Conservation (phyloP, 768 basidiomycete genomes). For the Rickenella mellea region DNA sequence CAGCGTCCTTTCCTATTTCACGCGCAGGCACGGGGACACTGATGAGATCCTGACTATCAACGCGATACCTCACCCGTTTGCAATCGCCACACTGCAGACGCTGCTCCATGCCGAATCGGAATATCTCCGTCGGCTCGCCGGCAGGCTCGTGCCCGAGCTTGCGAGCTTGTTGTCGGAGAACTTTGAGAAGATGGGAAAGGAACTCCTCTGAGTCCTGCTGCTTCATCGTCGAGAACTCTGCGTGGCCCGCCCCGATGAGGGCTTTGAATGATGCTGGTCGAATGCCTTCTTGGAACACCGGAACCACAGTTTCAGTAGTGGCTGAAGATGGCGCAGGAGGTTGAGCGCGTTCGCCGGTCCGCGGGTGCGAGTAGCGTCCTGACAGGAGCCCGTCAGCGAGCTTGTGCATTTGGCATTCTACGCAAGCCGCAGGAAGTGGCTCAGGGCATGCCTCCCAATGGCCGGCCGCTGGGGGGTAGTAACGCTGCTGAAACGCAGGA, state of each 20-base stretch:
- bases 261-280: slow-evolving; percentile 78
- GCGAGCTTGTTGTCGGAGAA: slow-evolving; percentile 57
- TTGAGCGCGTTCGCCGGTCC: slow-evolving; percentile 19
- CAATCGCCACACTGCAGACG: slow-evolving; percentile 76
- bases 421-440: slow-evolving; percentile 66
- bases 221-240: slow-evolving; percentile 91
- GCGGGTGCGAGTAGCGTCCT: slow-evolving; percentile 77
- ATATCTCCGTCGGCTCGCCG: slow-evolving; percentile 64
- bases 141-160: slow-evolving; percentile 30
- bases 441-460: slow-evolving; percentile 61
- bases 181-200: slow-evolving; percentile 68
- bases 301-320: slow-evolving; percentile 27
- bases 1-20: slow-evolving; percentile 43
- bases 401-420: slow-evolving; percentile 95
- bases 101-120: slow-evolving; percentile 82
- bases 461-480: slow-evolving; percentile 34
- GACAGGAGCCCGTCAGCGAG: slow-evolving; percentile 87
- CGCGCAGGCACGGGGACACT: slow-evolving; percentile 70
- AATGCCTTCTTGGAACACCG: slow-evolving; percentile 77
- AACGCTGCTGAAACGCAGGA: slow-evolving; percentile 65
- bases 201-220: slow-evolving; percentile 98
- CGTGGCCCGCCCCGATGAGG: slow-evolving; percentile 85
- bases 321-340: slow-evolving; percentile 24
- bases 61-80: slow-evolving; percentile 70
- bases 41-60: slow-evolving; percentile 68